Base-by-base conservation (phyloP, 495 filamentous ascomycete species). In the Penicillium salamii region DNA sequence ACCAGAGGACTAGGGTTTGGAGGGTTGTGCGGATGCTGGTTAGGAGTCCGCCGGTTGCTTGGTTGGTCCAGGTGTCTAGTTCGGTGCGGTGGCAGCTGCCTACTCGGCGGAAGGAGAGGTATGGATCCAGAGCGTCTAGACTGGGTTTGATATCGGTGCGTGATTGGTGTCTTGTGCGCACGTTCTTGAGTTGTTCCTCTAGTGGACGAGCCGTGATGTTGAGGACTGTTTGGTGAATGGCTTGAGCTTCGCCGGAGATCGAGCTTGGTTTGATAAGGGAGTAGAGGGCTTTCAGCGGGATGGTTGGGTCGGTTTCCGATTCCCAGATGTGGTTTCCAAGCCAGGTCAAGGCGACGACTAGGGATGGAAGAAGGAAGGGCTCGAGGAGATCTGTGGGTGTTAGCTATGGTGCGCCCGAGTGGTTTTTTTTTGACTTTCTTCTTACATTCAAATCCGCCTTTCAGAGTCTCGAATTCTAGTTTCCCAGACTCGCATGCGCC, bases 371-470 rank as follows among this genome's bases (percentile, higher is more conserved):
- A 2, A 98, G 75, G 49, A 97, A 95, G 0, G 90, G 86, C 49
- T 96, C 90, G 23, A 96, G 85, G 2, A 98, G 72, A 65, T 92
- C 86, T 90, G 38, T 14, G 12, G 21, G 40, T 57, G 20, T 15
- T 38, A 47, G 35, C 26, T 7, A 9, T 7, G 7, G 26, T 17
- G 39, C 23, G 38, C 26, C 6, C 7, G n/a, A 7, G 28, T 14
- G 23, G n/a, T 1, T n/a, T 21, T 26, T 26, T 26, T 3, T 26
- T 26, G 23, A 33, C 2, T 29, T 37, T 38, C 2, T 29, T 37
- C 83, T 78, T 69, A 89, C 87, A 93, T 76, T 96, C 91, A 34
- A 97, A 80, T 0, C 91, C 93, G 2, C 83, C 84, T 64, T 90
- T 95, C 0, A 97, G 67, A n/a, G 81, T 82, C 14, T 95, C 89